Conservation (phyloP, 2,329 filamentous ascomycete species). For the Scolecobasidium constrictum region DNA sequence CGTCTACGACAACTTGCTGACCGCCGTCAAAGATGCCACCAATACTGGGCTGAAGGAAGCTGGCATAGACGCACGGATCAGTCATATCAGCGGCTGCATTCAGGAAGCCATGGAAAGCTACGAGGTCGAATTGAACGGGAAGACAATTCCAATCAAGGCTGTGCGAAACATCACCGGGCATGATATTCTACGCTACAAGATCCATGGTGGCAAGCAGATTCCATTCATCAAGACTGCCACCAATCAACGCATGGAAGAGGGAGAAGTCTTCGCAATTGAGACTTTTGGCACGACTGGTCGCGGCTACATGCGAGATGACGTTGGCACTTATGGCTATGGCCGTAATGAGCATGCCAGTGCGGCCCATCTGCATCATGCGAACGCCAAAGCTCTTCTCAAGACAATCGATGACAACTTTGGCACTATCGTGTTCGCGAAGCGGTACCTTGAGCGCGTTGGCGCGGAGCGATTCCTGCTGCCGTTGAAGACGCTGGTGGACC, state of each 20-base stretch:
- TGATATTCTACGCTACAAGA: conserved; percentile 79
- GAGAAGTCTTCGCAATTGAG: conserved; percentile 93
- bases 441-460: conserved; percentile 81
- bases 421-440: conserved; percentile 78
- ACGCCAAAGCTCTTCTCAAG: conserved; percentile 74
- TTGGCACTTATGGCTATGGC: conserved; percentile 30
- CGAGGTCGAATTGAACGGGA: conserved; percentile 72
- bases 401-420: conserved; percentile 96
- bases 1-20: conserved; percentile 56
- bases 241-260: conserved; percentile 94
- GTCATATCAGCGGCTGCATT: conserved; percentile 72
- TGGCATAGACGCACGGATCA: conserved; percentile 81
- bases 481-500: conserved; percentile 49
- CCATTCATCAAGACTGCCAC: conserved; percentile 85
- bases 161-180: conserved; percentile 85
- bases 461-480: conserved; percentile 90
- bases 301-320: conserved; percentile 77
- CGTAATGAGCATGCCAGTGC: conserved; percentile 27
- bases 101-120: conserved; percentile 93
- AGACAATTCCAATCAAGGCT: conserved; percentile 68
- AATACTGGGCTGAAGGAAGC: conserved; percentile 74
- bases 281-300: conserved; percentile 92
- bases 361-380: conserved; percentile 33
- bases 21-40: conserved; percentile 56
- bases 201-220: conserved; percentile 87